Evolutionary conservation across 2,329 filamentous ascomycete genomes (phyloP).

Genomic region (Lachnellula occidentalis): DNA sequence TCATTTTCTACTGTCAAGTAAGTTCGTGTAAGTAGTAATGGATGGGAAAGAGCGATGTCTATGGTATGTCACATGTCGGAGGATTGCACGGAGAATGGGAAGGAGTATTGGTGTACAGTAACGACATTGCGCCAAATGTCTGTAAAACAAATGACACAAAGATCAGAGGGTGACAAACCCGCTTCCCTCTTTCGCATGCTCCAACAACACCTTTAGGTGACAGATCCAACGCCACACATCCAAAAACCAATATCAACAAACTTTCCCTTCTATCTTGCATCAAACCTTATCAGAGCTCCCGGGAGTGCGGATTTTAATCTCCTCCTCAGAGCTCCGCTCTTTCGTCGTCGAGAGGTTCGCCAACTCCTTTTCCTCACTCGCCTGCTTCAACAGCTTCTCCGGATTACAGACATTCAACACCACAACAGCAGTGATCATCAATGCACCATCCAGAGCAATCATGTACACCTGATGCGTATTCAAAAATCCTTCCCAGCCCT

Average conservation of each 20-base stretch:
- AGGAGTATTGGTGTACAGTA: too few species aligned
- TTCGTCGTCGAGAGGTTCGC: background rate
- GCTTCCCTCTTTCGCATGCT: background rate
- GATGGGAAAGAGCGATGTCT: too few species aligned
- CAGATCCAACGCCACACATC: background rate
- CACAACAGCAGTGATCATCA: conserved; percentile 36
- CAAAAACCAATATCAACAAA: background rate
- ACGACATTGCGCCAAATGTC: too few species aligned
- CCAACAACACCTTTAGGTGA: background rate
- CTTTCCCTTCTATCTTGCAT: background rate
- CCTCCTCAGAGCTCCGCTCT: background rate
- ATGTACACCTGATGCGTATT: conserved; percentile 38
- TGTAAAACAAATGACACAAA: too few species aligned
- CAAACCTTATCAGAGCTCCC: background rate
- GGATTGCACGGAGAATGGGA: too few species aligned
- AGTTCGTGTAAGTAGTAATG: too few species aligned
- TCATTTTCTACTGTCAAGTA: too few species aligned
- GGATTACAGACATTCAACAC: conserved; percentile 29
- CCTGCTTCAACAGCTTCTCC: conserved; percentile 1
- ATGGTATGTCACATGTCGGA: too few species aligned
- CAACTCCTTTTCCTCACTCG: background rate
- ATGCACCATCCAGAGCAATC: conserved; percentile 37
- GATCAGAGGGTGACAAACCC: too few species aligned
- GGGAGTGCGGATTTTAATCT: background rate
- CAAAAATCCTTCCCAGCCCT: conserved; percentile 39